These are phyloP conservation scores for Fusarium brachygibbosum DNA, from an alignment of 2,329 filamentous ascomycete genomes.

Conservation along the genomic window DNA sequence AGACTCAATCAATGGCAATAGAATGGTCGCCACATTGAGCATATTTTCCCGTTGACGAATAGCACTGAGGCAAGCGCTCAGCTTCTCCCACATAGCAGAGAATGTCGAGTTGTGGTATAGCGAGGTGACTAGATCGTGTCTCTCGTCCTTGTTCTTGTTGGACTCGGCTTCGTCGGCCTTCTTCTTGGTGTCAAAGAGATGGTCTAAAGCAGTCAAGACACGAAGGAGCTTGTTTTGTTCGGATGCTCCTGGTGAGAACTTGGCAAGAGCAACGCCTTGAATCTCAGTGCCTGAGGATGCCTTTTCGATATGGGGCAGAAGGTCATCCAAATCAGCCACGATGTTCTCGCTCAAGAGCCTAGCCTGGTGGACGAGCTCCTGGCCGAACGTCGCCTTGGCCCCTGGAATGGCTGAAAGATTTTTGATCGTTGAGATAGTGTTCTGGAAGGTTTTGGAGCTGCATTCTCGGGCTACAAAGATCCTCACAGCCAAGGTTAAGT, in stretches of 20 bases:
- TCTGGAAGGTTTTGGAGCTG: conserved; percentile 97
- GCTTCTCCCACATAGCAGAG: conserved; percentile 88
- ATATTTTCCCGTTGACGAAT: conserved; percentile 95
- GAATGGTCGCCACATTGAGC: conserved; percentile 96
- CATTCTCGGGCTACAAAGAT: conserved; percentile 97
- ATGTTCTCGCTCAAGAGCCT: conserved; percentile 87
- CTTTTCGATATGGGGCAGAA: conserved; percentile 87
- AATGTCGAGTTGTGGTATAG: conserved; percentile 95
- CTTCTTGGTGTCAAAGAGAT: conserved; percentile 89
- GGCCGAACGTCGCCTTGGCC: conserved; percentile 91
- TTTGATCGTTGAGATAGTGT: conserved; percentile 98
- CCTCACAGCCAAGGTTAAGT: conserved; percentile 93
- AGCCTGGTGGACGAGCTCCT: conserved; percentile 89
- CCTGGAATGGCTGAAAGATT: conserved; percentile 94
- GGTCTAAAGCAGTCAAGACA: conserved; percentile 92
- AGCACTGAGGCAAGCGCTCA: conserved; percentile 88
- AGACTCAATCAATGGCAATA: conserved; percentile 93
- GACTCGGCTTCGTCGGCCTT: conserved; percentile 64
- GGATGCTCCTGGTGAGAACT: conserved; percentile 95
- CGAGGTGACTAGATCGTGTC: conserved; percentile 86
- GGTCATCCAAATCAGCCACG: conserved; percentile 83
- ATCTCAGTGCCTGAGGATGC: conserved; percentile 93
- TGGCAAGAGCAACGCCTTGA: conserved; percentile 91
- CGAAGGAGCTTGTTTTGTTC: conserved; percentile 96
- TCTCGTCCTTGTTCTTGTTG: conserved; percentile 70